phyloP scores from a whole-genome alignment of 2,329 filamentous ascomycete species.

The Didymella arachidicola region DNA sequence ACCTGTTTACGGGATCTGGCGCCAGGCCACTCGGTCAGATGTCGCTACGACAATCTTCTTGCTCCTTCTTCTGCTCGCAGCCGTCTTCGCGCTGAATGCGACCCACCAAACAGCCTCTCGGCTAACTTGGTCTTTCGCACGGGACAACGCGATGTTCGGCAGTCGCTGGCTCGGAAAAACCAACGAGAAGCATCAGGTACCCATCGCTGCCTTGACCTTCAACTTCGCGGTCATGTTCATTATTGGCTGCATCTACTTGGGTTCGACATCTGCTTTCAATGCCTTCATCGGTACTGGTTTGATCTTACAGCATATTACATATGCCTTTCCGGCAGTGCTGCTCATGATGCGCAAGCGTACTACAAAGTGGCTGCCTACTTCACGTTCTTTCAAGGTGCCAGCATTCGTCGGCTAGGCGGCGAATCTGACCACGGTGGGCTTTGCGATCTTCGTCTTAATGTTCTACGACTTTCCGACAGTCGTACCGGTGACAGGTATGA shows the following conservation, averaged over 20 bases:
- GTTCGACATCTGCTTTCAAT: constrained; percentile 30
- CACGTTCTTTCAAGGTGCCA: constrained; percentile 31
- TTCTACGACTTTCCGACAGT: constrained; percentile 44
- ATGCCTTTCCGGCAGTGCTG: constrained; percentile 39
- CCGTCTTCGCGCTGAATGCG: constrained; percentile 23
- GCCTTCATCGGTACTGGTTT: constrained; percentile 29
- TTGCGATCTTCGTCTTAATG: constrained; percentile 34
- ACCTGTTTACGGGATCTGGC: constrained; percentile 29
- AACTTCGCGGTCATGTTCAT: constrained; percentile 29
- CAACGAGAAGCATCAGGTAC: constrained; percentile 20
- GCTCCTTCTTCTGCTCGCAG: constrained; percentile 17
- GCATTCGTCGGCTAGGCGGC: constrained; percentile 35
- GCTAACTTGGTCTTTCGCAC: constrained; percentile 29
- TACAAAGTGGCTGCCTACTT: constrained; percentile 23
- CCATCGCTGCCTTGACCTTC: constrained; percentile 25
- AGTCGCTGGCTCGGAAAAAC: constrained; percentile 25
- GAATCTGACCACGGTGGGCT: constrained; percentile 37
- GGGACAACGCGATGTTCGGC: constrained; percentile 26
- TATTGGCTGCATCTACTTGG: constrained; percentile 31
- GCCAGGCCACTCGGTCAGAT: constrained; percentile 27
- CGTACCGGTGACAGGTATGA: constrained; percentile 36
- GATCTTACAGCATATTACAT: constrained; percentile 37
- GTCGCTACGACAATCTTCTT: constrained; percentile 24
- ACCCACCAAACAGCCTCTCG: constrained; percentile 29
- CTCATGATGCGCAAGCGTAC: constrained; percentile 40